Base-by-base conservation (phyloP, 352 stramenopile species). In the Globisporangium heterothallicum region DNA sequence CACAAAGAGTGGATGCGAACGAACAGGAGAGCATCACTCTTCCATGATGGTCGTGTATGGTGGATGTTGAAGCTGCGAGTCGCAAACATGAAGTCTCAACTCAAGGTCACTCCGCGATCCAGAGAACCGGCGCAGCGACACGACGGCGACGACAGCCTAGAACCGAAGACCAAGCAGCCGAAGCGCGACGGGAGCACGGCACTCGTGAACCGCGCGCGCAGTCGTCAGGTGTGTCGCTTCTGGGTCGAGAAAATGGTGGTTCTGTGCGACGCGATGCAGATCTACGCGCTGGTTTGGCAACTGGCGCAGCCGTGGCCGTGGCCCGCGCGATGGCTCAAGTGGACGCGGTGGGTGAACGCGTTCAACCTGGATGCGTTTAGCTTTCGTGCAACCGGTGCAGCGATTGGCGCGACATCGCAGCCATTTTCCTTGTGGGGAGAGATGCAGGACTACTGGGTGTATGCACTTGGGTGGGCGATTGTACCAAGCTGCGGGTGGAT, bases 281-380 rank as follows among this genome's bases (percentile, higher is more conserved):
- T 87, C 57, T 89, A 74, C 46, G 78, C 64, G 25, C 69, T 89
- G 27, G 67, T 89, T 41, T 89, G 78, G 78, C 78, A 89, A 59
- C 61, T 89, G 38, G 82, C 78, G n/a, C 78, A 89, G 61, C 68
- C 76, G 34, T 89, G 78, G 78, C 78, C 78, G 32, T 87, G 76
- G 78, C 78, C 75, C 8, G 62, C 72, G 35, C 61, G 63, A 9
- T 87, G 78, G 76, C 68, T 86, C 40, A 14, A 25, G 5, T 54
- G 57, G 24, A 86, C 70, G 2, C 74, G 74, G 9, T 86, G 70
- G 74, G 49, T 54, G 0, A 85, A 84, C 53, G 65, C 60, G 25
- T 73, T 78, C 44, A 82, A 70, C 13, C 35, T 78, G 2, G 76
- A 89, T 51, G 34, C 64, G 1, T 71, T 86, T 30, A 85, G 70